phyloP scores from a whole-genome alignment of 2,329 filamentous ascomycete species.

The Fusarium heterosporum region DNA sequence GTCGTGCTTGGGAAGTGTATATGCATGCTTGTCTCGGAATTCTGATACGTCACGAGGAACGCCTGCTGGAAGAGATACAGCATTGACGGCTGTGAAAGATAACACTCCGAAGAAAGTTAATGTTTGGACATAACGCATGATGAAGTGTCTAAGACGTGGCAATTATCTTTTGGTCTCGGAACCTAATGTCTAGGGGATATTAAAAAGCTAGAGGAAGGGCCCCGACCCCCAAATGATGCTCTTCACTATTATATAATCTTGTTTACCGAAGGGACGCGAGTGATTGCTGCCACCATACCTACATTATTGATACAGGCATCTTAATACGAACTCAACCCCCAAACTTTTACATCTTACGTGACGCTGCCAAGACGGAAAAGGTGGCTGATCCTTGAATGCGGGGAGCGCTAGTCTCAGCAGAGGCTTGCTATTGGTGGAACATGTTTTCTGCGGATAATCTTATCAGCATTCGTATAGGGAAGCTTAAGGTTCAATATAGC shows the following conservation, averaged over 20 bases:
- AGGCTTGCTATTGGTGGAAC: background rate
- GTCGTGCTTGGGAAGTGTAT: conserved; percentile 20
- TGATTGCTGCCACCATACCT: background rate
- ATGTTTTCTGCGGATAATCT: background rate
- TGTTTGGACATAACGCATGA: background rate
- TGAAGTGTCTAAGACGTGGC: background rate
- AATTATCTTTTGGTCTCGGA: background rate
- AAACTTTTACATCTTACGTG: background rate
- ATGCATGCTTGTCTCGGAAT: conserved; percentile 43
- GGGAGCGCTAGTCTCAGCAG: background rate
- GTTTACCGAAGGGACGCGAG: background rate
- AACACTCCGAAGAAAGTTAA: conserved; percentile 8
- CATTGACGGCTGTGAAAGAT: conserved; percentile 10
- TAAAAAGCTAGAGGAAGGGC: too few species aligned
- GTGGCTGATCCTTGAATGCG: background rate
- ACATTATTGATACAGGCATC: background rate
- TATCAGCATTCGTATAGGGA: too few species aligned
- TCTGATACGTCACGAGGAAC: conserved; percentile 30
- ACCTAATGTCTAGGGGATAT: too few species aligned
- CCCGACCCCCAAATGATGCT: too few species aligned
- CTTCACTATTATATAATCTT: background rate
- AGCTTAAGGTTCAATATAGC: too few species aligned
- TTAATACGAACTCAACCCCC: background rate
- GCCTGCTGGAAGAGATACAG: conserved; percentile 11
- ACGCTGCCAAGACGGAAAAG: conserved; percentile 1